Base-by-base conservation (phyloP, 2,329 filamentous ascomycete species). In the Colletotrichum tofieldiae region DNA sequence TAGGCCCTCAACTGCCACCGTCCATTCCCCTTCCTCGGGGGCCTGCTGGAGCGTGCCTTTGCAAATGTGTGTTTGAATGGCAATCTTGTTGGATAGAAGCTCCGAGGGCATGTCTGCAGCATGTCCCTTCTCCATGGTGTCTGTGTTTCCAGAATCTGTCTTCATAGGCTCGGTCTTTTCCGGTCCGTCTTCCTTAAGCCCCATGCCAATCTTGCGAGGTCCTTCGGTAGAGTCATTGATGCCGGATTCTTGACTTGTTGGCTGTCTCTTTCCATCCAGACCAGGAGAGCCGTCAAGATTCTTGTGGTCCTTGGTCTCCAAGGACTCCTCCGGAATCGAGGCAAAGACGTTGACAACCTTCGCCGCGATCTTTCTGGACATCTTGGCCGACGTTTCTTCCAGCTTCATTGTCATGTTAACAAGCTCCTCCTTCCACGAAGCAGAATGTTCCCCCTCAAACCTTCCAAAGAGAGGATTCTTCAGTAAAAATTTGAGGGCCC, bases 381-480 rank as follows among this genome's bases (percentile, higher is more conserved):
- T 32, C 3, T 14, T 60, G 37, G 18, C 43, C 41, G 58, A 60
- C 29, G 26, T 41, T 9, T 47, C 39, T 16, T 49, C 16, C 49
- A 64, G 51, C 32, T 41, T 47, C 18, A 26, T 20, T 18, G 26
- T 39, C 65, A 64, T 65, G 12, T 35, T 58, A 0, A n/a, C 29
- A 11, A 51, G 39, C 35, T 69, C 67, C 9, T 56, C 52, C 20
- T 5, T 14, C 65, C 61, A 69, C 7, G 23, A 35, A 8, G 43
- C 39, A n/a, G 23, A 47, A n/a, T 64, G 9, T 26, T 68, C 60
- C 16, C 60, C 29, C 35, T 68, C 49, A 11, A 68, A 32, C 32
- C 51, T 14, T 20, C 61, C 67, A 16, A 54, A 65, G 14, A 52
- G 26, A 29, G 20, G 14, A 2, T 49, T 69, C 61, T 52, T 43